Evolutionary conservation across 345 rosid genomes (phyloP), one percentile per base, ranked within the genome.

Genomic region (Hibiscus syriacus): DNA sequence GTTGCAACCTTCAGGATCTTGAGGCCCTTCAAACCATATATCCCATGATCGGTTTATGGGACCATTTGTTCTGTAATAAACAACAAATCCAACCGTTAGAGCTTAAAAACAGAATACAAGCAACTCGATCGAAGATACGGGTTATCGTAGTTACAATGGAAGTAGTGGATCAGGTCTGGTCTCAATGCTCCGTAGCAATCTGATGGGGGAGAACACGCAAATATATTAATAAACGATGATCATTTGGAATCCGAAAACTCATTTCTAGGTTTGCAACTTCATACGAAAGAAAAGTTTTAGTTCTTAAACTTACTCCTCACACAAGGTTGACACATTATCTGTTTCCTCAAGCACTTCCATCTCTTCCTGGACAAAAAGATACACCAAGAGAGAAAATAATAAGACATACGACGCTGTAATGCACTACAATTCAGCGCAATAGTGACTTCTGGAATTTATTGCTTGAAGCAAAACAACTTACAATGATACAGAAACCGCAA

Each of bases 11-110:
- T 72, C 79, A 23, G 84, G 73, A 50, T 85, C 86, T 65, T 81
- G 87, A 0, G 87, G 86, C 69, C 89, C 81, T 76, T 89, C 89
- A 73, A 87, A 89, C 96, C 96, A 87, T 65, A 87, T 74, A 49
- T 89, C 96, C 89, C 96, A 89, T 59, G 56, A 53, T 9, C 83
- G 77, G 76, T 89, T 77, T 46, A 77, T 48, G 52, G 89, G 86
- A 54, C 89, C 92, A 63, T 27, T 82, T 58, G 89, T 89, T 79
- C 96, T 89, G 92, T 55, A 73, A 66, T 50, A 68, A 38, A 36
- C 3, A 30, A 39, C 7, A 69, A 29, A 59, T 38, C n/a, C 58
- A 53, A 41, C 70, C n/a, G 68, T 64, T 5, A 48, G 63, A 64
- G 53, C 66, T 6, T 49, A 16, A 50, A 22, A 55, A 11, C n/a